Base-by-base conservation (phyloP, 108 stramenopile genomes). In the Skeletonema menzelii region DNA sequence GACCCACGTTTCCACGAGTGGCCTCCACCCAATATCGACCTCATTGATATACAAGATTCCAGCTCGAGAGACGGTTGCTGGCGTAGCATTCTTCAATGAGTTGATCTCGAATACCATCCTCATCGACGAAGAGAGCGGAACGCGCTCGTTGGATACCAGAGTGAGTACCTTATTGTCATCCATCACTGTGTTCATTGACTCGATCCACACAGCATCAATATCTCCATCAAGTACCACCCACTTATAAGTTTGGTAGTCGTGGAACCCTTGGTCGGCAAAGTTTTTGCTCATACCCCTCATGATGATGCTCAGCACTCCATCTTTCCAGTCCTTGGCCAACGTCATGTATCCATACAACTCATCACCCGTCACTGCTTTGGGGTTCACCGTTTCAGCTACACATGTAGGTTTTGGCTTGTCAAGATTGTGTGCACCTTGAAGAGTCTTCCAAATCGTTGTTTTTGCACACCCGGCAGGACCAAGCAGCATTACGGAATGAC, bases 131-230 rank as follows among this genome's bases (percentile, higher is more conserved):
- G 83, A 85, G 56, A 96, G 82, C 10, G 93, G 93, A n/a, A 96
- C 88, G 47, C 94, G 92, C 66, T 96, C 95, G 59, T 95, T 95
- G 27, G 91, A 93, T 55, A 96, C 94, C 11, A 96, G 70, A n/a
- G 94, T 95, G 24, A 96, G 85, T 31, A 88, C 88, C 77, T 96
- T 96, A 85, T 96, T 96, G 77, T 96, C 95, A 59, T 96, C 95
- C 92, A 96, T 95, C 38, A 96, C 95, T 13, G 95, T 96, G 82
- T 96, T 96, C 95, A 96, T 96, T 13, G 90, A 91, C 79, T 96
- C 95, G 72, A 96, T 96, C 95, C 95, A 96, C 8, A 94, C 94
- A 8, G 95, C 94, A 64, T 96, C 95, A 59, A 96, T 95, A 60
- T 95, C 94, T 24, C 94, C 95, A 73, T 96, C 95, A 14, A 96